Evolutionary conservation across 108 stramenopile species (phyloP).

Genomic region (Skeletonema potamos): DNA sequence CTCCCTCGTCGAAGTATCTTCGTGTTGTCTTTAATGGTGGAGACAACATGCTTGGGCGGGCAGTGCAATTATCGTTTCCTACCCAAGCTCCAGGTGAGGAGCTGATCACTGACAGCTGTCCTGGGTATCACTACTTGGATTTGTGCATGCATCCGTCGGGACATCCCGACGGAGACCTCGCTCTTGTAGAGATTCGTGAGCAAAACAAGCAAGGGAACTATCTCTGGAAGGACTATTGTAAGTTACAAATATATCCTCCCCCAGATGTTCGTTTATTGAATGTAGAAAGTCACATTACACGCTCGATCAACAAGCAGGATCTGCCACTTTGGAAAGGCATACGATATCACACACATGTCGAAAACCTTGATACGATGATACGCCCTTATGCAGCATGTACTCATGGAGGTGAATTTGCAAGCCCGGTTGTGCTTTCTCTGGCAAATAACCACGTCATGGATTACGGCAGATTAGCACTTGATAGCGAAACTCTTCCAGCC

Average conservation of each 20-base stretch:
- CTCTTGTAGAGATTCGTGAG: conserved; percentile 12
- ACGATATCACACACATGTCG: conserved; percentile 16
- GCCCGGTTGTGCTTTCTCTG: conserved; percentile 11
- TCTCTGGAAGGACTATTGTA: conserved; percentile 15
- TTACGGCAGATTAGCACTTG: conserved; percentile 14
- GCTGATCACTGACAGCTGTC: conserved; percentile 9
- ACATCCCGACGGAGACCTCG: not conserved
- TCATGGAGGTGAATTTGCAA: not conserved
- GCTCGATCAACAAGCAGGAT: conserved; percentile 9
- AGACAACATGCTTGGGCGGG: conserved; percentile 28
- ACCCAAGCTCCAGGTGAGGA: conserved; percentile 2
- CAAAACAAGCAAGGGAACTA: conserved; percentile 6
- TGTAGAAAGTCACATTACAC: conserved; percentile 20
- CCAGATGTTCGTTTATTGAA: conserved; percentile 19
- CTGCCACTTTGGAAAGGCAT: conserved; percentile 12
- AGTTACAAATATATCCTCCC: conserved; percentile 1
- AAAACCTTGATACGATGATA: conserved; percentile 10
- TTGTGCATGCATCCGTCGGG: conserved; percentile 10
- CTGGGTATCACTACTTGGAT: conserved; percentile 11
- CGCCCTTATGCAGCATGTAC: not conserved
- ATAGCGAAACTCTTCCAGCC: conserved; percentile 11
- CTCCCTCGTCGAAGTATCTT: not conserved
- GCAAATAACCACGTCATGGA: conserved; percentile 31
- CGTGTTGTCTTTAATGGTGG: conserved; percentile 24
- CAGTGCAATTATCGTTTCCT: conserved; percentile 13